A percentile compares a stretch with the other conserved stretches of the same genome.
phyloP scores from a whole-genome alignment of 306 rosid species.

The Lathyrus oleraceus region DNA sequence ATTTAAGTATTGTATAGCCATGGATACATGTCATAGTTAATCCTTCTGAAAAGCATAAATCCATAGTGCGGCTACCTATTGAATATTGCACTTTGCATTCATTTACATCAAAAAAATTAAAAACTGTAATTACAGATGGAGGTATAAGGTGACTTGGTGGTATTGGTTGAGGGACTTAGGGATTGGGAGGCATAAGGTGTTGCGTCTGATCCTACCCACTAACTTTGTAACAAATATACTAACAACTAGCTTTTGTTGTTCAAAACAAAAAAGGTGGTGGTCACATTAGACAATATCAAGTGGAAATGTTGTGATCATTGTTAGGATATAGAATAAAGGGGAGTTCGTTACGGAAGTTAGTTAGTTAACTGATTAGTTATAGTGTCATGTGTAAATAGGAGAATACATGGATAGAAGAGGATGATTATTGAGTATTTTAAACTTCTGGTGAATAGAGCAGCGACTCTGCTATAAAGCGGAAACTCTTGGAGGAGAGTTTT shows the following conservation, averaged over 20 bases:
- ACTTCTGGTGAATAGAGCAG: too few relatives aligned
- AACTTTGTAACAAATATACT: too few relatives aligned
- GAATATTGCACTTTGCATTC: conserved; percentile 12
- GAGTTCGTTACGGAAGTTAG: too few relatives aligned
- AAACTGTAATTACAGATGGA: not conserved
- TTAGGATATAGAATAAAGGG: too few relatives aligned
- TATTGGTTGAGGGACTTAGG: too few relatives aligned
- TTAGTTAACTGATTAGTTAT: too few relatives aligned
- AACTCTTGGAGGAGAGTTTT: not conserved
- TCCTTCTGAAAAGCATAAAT: conserved; percentile 21
- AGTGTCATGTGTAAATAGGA: not conserved
- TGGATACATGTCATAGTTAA: conserved; percentile 13
- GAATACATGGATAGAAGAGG: not conserved
- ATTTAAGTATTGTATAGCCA: conserved; percentile 5
- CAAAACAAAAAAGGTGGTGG: too few relatives aligned
- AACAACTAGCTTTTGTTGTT: too few relatives aligned
- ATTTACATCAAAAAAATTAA: conserved; percentile 1
- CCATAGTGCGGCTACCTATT: conserved; percentile 4
- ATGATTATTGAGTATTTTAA: too few relatives aligned
- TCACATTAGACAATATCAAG: conserved; percentile 1
- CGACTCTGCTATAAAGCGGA: not conserved
- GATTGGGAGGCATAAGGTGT: too few relatives aligned
- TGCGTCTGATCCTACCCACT: too few relatives aligned
- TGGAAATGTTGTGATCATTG: conserved; percentile 1
- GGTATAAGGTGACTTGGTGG: too few relatives aligned